Percentiles rank a stretch among this genome's conserved stretches.
These are phyloP conservation scores for Odontarrhena argentea DNA, from an alignment of 345 rosid genomes.

Conservation along the genomic window DNA sequence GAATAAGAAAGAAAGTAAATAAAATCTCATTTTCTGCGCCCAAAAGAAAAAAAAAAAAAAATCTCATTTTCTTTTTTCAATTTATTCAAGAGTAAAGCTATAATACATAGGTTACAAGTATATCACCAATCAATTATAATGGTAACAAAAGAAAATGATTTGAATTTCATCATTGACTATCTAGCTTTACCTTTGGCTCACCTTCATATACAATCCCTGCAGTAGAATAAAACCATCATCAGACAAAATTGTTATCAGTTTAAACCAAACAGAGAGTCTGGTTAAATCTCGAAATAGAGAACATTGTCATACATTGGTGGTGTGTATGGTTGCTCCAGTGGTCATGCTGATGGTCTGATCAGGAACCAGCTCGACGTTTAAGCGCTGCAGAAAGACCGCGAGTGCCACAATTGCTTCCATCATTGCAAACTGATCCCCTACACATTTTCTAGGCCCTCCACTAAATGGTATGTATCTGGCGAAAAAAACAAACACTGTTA, in stretches of 20 bases:
- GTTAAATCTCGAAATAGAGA: background rate
- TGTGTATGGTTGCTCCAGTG: constrained; percentile 94
- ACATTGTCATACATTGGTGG: constrained; percentile 57
- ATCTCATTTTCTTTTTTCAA: background rate
- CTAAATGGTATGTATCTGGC: constrained; percentile 88
- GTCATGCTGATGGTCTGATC: constrained; percentile 91
- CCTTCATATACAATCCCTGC: constrained; percentile 89
- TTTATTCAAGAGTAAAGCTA: background rate
- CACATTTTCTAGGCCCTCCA: constrained; percentile 96
- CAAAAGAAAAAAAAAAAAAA: too few relatives aligned
- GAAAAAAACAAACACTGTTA: constrained; percentile 10
- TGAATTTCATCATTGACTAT: constrained; percentile 4
- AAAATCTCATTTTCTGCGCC: too few relatives aligned
- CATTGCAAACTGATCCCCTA: constrained; percentile 94
- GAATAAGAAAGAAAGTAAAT: too few relatives aligned
- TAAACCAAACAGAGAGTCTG: background rate
- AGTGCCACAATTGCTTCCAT: constrained; percentile 88
- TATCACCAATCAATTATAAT: background rate
- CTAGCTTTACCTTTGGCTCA: constrained; percentile 44
- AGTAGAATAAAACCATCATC: background rate
- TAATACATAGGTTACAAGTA: background rate
- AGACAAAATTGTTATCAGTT: background rate
- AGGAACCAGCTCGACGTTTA: constrained; percentile 82
- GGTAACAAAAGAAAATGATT: constrained; percentile 13
- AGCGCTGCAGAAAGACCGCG: constrained; percentile 65